These are phyloP conservation scores for Jacaranda copaia DNA, from an alignment of 257 asterid species.

Conservation along the genomic window DNA sequence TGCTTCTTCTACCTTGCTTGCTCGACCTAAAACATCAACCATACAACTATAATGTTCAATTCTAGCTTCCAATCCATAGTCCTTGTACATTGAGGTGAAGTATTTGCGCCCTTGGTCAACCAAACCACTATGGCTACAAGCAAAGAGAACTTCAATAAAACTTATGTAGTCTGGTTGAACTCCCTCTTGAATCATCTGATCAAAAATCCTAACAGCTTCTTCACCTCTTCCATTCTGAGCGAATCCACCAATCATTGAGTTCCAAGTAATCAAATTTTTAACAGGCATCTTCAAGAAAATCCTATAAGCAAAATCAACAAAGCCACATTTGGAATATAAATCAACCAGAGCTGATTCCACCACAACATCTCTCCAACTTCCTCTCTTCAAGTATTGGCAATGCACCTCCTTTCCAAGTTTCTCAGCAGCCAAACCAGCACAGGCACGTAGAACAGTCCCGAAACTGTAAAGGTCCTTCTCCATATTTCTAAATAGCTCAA, in stretches of 20 bases:
- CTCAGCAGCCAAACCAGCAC: conserved; percentile 81
- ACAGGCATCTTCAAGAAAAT: conserved; percentile 67
- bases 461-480: conserved; percentile 73
- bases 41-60: conserved; percentile 84
- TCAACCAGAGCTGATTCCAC: conserved; percentile 94
- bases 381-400: conserved; percentile 85
- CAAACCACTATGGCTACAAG: conserved; percentile 90
- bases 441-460: conserved; percentile 82
- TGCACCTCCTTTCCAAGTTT: conserved; percentile 85
- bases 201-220: conserved; percentile 67
- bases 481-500: conserved; percentile 63
- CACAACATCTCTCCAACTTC: conserved; percentile 82
- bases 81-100: conserved; percentile 59
- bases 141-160: conserved; percentile 78
- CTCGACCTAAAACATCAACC: conserved; percentile 88
- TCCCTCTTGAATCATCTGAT: conserved; percentile 63
- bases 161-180: conserved; percentile 68
- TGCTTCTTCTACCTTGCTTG: conserved; percentile 78
- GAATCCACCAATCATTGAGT: conserved; percentile 87
- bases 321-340: conserved; percentile 89
- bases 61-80: conserved; percentile 57
- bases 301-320: conserved; percentile 63
- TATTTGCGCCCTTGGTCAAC: conserved; percentile 63
- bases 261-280: conserved; percentile 86
- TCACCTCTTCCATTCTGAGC: conserved; percentile 89